phyloP scores from a whole-genome alignment of 805 yeast genomes.

The Candida chilensis region DNA sequence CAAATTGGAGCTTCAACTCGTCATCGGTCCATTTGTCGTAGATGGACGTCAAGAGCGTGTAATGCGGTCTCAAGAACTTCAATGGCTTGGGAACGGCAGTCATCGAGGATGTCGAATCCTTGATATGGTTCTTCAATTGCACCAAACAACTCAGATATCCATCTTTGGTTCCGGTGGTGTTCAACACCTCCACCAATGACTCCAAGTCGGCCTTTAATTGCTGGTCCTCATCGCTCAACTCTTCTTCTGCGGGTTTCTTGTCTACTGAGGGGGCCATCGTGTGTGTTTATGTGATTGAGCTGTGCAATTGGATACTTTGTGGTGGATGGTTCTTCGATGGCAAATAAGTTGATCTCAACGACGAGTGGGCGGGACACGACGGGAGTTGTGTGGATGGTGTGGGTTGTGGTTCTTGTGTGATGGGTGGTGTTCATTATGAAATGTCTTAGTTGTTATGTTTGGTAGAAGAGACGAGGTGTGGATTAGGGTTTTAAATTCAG shows the following conservation, averaged over 20 bases:
- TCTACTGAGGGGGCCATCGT: no score
- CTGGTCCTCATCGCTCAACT: slow-evolving; percentile 87
- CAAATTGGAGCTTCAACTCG: slow-evolving; percentile 46
- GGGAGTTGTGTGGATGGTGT: no score
- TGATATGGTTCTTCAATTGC: slow-evolving; percentile 66
- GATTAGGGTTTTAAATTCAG: no score
- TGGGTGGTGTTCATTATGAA: no score
- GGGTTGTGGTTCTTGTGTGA: no score
- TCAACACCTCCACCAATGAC: slow-evolving; percentile 70
- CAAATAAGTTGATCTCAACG: no score
- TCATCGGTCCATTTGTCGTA: slow-evolving; percentile 59
- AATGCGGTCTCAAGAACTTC: slow-evolving; percentile 88
- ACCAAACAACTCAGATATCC: slow-evolving; percentile 56
- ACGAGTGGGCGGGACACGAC: no score
- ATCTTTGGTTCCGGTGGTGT: slow-evolving; percentile 35
- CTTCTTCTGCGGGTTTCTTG: slow-evolving; percentile 51
- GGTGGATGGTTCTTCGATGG: no score
- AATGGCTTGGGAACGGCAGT: slow-evolving; percentile 99
- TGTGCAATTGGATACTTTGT: no score
- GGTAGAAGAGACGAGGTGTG: no score
- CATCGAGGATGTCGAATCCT: slow-evolving; percentile 95
- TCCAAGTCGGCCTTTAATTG: slow-evolving; percentile 83
- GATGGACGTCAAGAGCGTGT: slow-evolving; percentile 53
- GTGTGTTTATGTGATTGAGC: no score
- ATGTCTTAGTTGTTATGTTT: no score